A percentile compares a stretch with the other conserved stretches of the same genome.
phyloP scores from a whole-genome alignment of 2,329 filamentous ascomycete genomes.

The Penicillium glabrum region DNA sequence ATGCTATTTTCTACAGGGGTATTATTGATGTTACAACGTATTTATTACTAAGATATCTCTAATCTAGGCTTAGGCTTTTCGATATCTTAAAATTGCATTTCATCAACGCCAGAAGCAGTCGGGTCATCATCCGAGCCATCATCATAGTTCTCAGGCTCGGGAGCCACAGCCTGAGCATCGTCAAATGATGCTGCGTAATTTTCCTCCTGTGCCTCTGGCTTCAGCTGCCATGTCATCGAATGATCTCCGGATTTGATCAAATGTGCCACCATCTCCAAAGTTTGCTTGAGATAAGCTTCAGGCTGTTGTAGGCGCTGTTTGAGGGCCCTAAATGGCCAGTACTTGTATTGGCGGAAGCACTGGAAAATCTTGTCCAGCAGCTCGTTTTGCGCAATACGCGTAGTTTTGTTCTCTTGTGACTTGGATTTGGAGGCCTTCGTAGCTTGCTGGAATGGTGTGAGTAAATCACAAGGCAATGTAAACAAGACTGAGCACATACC shows the following conservation, averaged over 20 bases:
- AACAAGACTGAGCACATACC: constrained; percentile 31
- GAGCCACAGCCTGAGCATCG: constrained; percentile 53
- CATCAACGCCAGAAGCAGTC: constrained; percentile 56
- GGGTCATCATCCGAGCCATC: constrained; percentile 53
- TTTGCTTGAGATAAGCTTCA: constrained; percentile 87
- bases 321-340: constrained; percentile 91
- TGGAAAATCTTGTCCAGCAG: constrained; percentile 81
- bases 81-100: constrained; percentile 77
- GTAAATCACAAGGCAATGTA: constrained; percentile 1
- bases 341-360: constrained; percentile 81
- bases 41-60: constrained; percentile 6
- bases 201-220: constrained; percentile 63
- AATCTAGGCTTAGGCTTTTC: constrained; percentile 13
- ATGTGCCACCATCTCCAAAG: constrained; percentile 77
- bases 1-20: background rate
- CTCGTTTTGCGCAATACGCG: constrained; percentile 85
- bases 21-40: background rate
- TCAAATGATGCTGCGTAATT: constrained; percentile 48
- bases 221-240: constrained; percentile 81
- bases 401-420: constrained; percentile 75
- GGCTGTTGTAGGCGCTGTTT: constrained; percentile 78
- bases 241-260: constrained; percentile 81
- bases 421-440: constrained; percentile 55
- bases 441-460: constrained; percentile 39
- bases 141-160: constrained; percentile 49